phyloP scores from a whole-genome alignment of 192 early-diverging fungal species.

The Cladochytrium replicatum region DNA sequence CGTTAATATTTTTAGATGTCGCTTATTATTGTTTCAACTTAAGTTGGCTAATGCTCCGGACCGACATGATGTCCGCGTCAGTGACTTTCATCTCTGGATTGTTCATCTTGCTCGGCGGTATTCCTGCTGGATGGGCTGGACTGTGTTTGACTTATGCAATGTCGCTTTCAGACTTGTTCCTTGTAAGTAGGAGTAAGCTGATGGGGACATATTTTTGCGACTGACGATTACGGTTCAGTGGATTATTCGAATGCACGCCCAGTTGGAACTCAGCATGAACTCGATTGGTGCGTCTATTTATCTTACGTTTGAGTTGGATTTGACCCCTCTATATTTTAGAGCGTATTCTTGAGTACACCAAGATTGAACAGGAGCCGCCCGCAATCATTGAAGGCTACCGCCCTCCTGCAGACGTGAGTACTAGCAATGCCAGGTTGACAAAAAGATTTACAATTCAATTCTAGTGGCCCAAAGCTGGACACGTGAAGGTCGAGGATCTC shows the following conservation, averaged over 20 bases:
- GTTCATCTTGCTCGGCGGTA: slow-evolving; percentile 47
- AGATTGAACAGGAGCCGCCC: slow-evolving; percentile 61
- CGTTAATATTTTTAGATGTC: slow-evolving; percentile 19
- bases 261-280: slow-evolving; percentile 84
- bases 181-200: too few species aligned
- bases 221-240: slow-evolving; percentile 69
- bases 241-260: slow-evolving; percentile 58
- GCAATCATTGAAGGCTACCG: slow-evolving; percentile 40
- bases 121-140: slow-evolving; percentile 83
- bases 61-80: slow-evolving; percentile 67
- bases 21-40: not conserved
- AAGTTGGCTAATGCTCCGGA: slow-evolving; percentile 77
- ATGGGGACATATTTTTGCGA: too few species aligned
- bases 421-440: too few species aligned
- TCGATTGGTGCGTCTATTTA: slow-evolving; percentile 45
- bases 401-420: slow-evolving; percentile 32
- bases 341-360: slow-evolving; percentile 67
- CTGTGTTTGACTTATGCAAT: slow-evolving; percentile 77
- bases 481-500: slow-evolving; percentile 56
- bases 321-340: slow-evolving; percentile 40
- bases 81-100: slow-evolving; percentile 68
- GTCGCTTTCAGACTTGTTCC: slow-evolving; percentile 77
- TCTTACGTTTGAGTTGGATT: slow-evolving; percentile 7
- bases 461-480: slow-evolving; percentile 57
- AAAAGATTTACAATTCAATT: too few species aligned